Percentiles rank a stretch among this genome's conserved stretches.
These are phyloP conservation scores for Hysterangium stoloniferum DNA, from an alignment of 768 basidiomycete species.

Conservation along the genomic window DNA sequence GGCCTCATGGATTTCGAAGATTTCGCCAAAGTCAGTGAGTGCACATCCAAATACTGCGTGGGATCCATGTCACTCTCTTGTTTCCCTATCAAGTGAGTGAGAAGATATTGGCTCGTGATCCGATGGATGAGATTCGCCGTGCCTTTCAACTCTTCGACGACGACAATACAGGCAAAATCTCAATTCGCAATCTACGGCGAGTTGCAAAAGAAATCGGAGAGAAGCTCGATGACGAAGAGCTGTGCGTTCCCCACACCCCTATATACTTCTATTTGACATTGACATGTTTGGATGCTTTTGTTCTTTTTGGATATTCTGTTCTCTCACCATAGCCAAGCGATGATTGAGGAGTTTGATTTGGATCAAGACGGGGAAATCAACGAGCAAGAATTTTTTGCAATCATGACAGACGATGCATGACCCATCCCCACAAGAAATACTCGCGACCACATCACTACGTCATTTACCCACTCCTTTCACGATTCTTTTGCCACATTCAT, in stretches of 20 bases:
- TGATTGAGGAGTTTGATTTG: conserved; percentile 99
- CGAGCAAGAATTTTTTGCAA: conserved; percentile 92
- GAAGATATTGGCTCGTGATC: conserved; percentile 87
- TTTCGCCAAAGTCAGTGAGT: conserved; percentile 88
- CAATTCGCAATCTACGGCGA: conserved; percentile 78
- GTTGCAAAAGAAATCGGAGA: conserved; percentile 98
- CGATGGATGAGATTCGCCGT: conserved; percentile 90
- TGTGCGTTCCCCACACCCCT: conserved; percentile 49
- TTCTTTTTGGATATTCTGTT: conserved; percentile 20
- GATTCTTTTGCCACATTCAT: no score
- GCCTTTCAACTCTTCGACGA: conserved; percentile 98
- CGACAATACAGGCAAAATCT: conserved; percentile 92
- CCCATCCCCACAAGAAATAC: not conserved
- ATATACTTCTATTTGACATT: conserved; percentile 9
- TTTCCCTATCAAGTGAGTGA: conserved; percentile 71
- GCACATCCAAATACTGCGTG: not conserved
- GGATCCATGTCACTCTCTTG: not conserved
- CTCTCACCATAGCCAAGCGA: conserved; percentile 74
- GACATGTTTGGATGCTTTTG: conserved; percentile 17
- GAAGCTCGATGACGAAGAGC: conserved; percentile 88
- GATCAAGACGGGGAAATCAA: conserved; percentile 98
- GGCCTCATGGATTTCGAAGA: conserved; percentile 88
- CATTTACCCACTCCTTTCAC: not conserved
- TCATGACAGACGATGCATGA: conserved; percentile 89
- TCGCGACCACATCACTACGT: not conserved